These are phyloP conservation scores for Centella asiatica DNA, from an alignment of 129 eudicot species.

Conservation along the genomic window DNA sequence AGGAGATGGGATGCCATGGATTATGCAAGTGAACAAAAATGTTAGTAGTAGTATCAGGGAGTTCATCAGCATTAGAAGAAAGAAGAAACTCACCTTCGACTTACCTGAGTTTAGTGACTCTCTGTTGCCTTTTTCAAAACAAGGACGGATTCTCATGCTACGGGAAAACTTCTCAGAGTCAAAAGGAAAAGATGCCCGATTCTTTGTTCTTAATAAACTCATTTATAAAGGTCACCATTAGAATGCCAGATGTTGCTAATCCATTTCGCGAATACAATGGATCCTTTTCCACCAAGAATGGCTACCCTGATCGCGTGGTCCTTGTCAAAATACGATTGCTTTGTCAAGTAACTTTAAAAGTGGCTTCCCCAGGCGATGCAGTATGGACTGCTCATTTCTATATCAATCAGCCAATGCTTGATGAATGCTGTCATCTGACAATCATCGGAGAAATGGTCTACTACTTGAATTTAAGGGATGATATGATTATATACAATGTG, in stretches of 20 bases:
- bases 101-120: neutral
- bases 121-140: slow-evolving; percentile 4
- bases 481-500: slow-evolving; percentile 3
- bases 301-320: slow-evolving; percentile 3
- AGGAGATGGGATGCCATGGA: slow-evolving; percentile 3
- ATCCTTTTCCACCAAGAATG: neutral
- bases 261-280: neutral
- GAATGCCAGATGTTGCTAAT: slow-evolving; percentile 1
- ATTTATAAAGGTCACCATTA: slow-evolving; percentile 1
- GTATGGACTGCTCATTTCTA: neutral
- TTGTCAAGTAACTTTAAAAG: neutral
- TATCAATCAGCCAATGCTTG: neutral
- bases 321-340: neutral
- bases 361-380: neutral
- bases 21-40: neutral
- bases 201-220: slow-evolving; percentile 3
- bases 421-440: slow-evolving; percentile 6
- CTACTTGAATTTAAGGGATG: neutral
- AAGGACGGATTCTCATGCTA: slow-evolving; percentile 7
- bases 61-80: slow-evolving; percentile 5
- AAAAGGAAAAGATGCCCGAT: neutral
- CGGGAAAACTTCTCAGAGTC: neutral
- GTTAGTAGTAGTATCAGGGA: neutral
- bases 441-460: neutral
- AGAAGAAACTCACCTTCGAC: slow-evolving; percentile 4